Base-by-base conservation (phyloP, 257 asterid species). In the Nicotiana knightiana region DNA sequence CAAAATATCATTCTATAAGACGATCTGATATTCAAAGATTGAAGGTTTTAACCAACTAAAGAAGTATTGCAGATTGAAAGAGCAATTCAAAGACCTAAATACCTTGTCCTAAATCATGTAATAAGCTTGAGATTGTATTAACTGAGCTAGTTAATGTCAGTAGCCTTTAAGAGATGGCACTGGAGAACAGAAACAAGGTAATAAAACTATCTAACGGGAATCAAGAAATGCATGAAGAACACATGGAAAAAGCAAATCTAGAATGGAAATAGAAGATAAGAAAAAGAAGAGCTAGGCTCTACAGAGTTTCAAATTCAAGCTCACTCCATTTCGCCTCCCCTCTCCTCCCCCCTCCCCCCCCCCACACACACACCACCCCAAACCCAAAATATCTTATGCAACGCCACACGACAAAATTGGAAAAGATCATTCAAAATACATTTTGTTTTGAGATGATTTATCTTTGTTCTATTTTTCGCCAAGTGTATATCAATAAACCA, bases 1-100 rank as follows among this genome's bases (percentile, higher is more conserved):
- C 46, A 6, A 37, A 32, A 37, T 6, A 37, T 37, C 46, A 37
- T 37, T 37, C 46, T 6, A 37, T 37, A 6, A 9, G 46, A 7
- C 9, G 46, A 37, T 10, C 48, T 39, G 10, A 39, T 39, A 61
- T 18, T 26, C 82, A 2, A 61, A 77, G 13, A 58, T 58, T 18
- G 24, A 6, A 77, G 77, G 0, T 64, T 76, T 55, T 39, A 24
- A 3, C 11, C 57, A 21, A 64, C 85, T 83, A 15, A 24, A 63
- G 7, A 76, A 18, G 79, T 83, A 15, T 33, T 83, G 67, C 75
- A 21, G 28, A 76, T 77, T 53, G 85, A 35, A 53, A 54, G n/a
- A 39, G 78, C 79, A 5, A 58, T 82, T 62, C 77, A 81, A 4
- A 13, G 5, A 30, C 73, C 63, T 9, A 46, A 16, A 4, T 5